phyloP scores from a whole-genome alignment of 805 yeast genomes.

The Candida arabinofermentans region DNA sequence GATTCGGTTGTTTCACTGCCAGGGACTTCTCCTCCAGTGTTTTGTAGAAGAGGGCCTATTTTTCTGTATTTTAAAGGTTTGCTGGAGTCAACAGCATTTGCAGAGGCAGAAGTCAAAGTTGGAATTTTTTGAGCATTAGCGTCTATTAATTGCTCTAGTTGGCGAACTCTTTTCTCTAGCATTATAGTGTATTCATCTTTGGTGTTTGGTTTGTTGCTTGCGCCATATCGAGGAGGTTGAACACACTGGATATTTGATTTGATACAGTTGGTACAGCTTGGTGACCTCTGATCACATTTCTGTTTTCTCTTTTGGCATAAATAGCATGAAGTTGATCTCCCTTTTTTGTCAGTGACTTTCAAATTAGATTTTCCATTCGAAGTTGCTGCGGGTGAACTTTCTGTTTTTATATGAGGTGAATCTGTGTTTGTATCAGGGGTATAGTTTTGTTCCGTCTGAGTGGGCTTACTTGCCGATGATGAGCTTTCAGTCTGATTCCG shows the following conservation, averaged over 20 bases:
- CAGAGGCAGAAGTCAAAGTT: background rate
- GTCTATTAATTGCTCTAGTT: slow-evolving; percentile 46
- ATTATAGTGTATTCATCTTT: slow-evolving; percentile 57
- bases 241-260: slow-evolving; percentile 60
- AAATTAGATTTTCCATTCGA: background rate
- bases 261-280: slow-evolving; percentile 62
- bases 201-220: slow-evolving; percentile 32
- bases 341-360: slow-evolving; percentile 39
- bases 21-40: background rate
- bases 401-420: background rate
- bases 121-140: slow-evolving; percentile 7
- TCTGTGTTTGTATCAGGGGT: background rate
- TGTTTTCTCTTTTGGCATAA: slow-evolving; percentile 57
- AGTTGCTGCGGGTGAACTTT: background rate
- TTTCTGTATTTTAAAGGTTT: slow-evolving; percentile 26
- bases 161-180: slow-evolving; percentile 51
- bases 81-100: slow-evolving; percentile 2
- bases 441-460: no score
- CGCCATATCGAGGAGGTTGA: slow-evolving; percentile 58
- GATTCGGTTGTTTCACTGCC: background rate
- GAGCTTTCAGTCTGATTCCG: background rate
- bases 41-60: slow-evolving; percentile 20
- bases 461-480: no score
- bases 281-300: slow-evolving; percentile 62
- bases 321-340: slow-evolving; percentile 53